A percentile compares a stretch with the other conserved stretches of the same genome.
Evolutionary conservation across 225 moss, liverwort and hornwort genomes (phyloP).

Genomic region (Marchantia paleacea): DNA sequence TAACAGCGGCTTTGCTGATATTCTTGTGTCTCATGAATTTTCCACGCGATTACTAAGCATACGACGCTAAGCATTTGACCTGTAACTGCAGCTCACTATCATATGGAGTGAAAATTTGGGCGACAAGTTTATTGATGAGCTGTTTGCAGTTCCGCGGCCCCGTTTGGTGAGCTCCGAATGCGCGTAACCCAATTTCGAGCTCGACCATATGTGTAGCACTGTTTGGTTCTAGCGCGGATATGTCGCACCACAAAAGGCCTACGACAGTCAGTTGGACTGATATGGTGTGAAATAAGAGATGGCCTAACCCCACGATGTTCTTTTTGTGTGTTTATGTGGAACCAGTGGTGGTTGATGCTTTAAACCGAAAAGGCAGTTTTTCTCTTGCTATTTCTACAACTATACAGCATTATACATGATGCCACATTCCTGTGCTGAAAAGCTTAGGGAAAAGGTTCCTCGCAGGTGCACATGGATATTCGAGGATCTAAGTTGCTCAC

Average conservation of each 20-base stretch:
- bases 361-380: no score
- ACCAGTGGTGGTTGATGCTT: no score
- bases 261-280: no score
- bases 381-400: not conserved
- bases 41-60: not conserved
- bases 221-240: not conserved
- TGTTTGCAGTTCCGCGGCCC: conserved; percentile 59
- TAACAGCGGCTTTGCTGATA: conserved; percentile 5
- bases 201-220: not conserved
- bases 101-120: conserved; percentile 86
- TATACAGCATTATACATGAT: not conserved
- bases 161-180: conserved; percentile 55
- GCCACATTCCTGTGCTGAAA: not conserved
- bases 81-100: conserved; percentile 63
- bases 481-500: conserved; percentile 68
- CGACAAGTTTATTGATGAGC: conserved; percentile 59
- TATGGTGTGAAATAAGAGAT: no score
- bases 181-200: no score
- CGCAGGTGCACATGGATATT: conserved; percentile 57
- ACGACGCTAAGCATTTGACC: no score
- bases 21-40: not conserved
- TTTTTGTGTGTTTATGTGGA: no score
- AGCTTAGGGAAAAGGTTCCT: conserved; percentile 4
- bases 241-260: not conserved
- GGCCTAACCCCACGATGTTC: no score